Evolutionary conservation across 2,329 filamentous ascomycete species (phyloP).

Genomic region (Fusarium bactridioides): DNA sequence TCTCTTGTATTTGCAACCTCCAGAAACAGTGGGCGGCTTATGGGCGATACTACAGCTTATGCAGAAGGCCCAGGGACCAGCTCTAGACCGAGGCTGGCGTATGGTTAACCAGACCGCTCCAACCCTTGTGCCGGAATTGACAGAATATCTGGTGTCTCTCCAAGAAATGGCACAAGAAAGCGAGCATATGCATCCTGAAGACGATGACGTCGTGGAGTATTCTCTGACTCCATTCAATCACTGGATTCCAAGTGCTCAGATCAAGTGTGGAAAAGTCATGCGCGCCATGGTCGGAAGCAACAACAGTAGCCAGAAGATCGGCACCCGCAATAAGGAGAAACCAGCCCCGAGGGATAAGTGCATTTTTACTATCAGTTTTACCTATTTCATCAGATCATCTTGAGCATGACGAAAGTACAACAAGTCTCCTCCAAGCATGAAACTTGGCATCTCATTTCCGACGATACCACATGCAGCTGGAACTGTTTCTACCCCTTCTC

Average conservation of each 20-base stretch:
- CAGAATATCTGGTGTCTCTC: background rate
- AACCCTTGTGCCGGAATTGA: background rate
- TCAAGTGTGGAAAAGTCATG: background rate
- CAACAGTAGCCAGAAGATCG: background rate
- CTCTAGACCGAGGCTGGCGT: background rate
- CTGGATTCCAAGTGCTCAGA: background rate
- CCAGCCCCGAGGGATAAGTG: background rate
- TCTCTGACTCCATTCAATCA: background rate
- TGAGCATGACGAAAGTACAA: background rate
- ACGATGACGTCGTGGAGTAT: background rate
- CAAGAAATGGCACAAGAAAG: background rate
- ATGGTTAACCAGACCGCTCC: background rate
- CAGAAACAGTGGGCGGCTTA: background rate
- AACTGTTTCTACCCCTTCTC: background rate
- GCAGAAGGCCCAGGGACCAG: background rate
- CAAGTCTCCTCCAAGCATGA: background rate
- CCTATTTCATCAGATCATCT: background rate
- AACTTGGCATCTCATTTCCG: background rate
- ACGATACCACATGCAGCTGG: background rate
- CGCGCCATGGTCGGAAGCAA: background rate
- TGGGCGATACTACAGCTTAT: background rate
- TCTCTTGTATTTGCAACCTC: background rate
- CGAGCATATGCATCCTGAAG: accelerated
- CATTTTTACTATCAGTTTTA: no score
- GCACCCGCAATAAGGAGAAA: background rate